A percentile compares a stretch with the other conserved stretches of the same genome.
phyloP scores from a whole-genome alignment of 1,139 yeast genomes.

The Nadsonia starkeyi-henricii region DNA sequence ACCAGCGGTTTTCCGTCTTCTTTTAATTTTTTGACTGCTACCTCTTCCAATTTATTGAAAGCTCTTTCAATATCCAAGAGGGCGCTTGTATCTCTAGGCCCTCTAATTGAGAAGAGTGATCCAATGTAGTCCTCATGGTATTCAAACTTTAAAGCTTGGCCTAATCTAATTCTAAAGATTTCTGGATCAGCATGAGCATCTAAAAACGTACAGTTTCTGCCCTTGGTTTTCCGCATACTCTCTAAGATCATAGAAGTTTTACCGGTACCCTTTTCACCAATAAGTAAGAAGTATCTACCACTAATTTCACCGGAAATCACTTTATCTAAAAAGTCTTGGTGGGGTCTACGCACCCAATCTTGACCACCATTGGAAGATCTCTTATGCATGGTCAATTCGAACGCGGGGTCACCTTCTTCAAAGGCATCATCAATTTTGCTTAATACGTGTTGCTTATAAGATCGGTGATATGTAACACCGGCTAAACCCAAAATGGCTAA shows the following conservation, averaged over 20 bases:
- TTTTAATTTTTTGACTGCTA: conserved; percentile 39
- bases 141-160: conserved; percentile 60
- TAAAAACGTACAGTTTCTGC: conserved; percentile 52
- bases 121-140: conserved; percentile 77
- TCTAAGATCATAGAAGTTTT: conserved; percentile 62
- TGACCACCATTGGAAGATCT: conserved; percentile 22
- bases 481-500: conserved; percentile 57
- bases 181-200: conserved; percentile 87
- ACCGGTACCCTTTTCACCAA: conserved; percentile 84
- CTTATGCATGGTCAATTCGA: conserved; percentile 41
- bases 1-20: conserved; percentile 42
- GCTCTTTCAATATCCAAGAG: conserved; percentile 73
- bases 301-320: conserved; percentile 46
- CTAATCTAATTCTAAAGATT: conserved; percentile 61
- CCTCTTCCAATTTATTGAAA: conserved; percentile 58
- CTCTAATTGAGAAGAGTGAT: conserved; percentile 64
- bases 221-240: conserved; percentile 51
- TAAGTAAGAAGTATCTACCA: conserved; percentile 58
- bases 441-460: conserved; percentile 46
- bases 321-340: conserved; percentile 51
- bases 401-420: conserved; percentile 53
- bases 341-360: conserved; percentile 46
- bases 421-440: conserved; percentile 56
- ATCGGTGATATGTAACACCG: conserved; percentile 53
- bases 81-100: conserved; percentile 79